Evolutionary conservation across 1,284 basidiomycete species (phyloP).

Genomic region (Vanrija sp.): DNA sequence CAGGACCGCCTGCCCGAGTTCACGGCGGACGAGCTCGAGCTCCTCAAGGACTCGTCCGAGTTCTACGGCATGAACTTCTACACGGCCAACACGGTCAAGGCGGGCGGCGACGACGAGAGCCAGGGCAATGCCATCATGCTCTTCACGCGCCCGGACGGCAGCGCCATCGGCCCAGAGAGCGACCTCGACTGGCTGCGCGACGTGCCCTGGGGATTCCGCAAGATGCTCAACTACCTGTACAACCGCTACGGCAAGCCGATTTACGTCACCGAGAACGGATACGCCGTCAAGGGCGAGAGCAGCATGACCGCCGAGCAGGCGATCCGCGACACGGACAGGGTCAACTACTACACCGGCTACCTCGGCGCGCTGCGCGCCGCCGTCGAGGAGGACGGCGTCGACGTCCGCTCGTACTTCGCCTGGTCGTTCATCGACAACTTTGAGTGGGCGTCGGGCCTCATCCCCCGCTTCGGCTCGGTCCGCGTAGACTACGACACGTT

Average conservation of each 20-base stretch:
- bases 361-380: constrained; percentile 60
- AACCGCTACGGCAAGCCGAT: constrained; percentile 65
- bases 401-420: constrained; percentile 65
- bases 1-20: constrained; percentile 65
- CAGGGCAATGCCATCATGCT: constrained; percentile 56
- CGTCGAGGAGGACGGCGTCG: constrained; percentile 63
- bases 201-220: constrained; percentile 41
- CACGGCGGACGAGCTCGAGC: constrained; percentile 58
- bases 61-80: constrained; percentile 54
- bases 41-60: constrained; percentile 55
- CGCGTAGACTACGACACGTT: constrained; percentile 59
- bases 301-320: constrained; percentile 57
- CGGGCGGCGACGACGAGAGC: constrained; percentile 53
- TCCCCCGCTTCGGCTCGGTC: constrained; percentile 39
- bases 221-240: constrained; percentile 65
- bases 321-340: constrained; percentile 57
- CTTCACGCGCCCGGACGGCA: constrained; percentile 53
- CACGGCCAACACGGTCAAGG: constrained; percentile 63
- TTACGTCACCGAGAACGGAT: constrained; percentile 69
- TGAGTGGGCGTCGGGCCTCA: constrained; percentile 56
- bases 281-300: constrained; percentile 65
- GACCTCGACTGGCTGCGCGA: constrained; percentile 39
- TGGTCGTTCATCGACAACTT: constrained; percentile 65
- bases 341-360: constrained; percentile 65
- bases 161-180: constrained; percentile 64